Evolutionary conservation across 805 yeast species (phyloP).

Genomic region (Hanseniaspora lindneri): DNA sequence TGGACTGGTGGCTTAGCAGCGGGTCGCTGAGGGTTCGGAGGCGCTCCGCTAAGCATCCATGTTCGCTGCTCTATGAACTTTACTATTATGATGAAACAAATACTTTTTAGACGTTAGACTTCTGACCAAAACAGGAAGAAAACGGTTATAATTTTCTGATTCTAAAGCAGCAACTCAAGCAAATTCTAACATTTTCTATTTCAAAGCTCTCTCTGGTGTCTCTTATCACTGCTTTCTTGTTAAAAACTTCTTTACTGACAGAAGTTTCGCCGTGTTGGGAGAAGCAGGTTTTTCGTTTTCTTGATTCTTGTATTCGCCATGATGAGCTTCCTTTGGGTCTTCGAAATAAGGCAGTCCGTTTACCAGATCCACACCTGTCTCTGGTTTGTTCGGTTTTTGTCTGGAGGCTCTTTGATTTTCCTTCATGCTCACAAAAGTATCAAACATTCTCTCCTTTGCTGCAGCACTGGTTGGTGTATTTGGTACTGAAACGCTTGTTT

Average conservation of each 20-base stretch:
- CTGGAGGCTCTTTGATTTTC: constrained; percentile 17
- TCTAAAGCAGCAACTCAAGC: too few relatives aligned
- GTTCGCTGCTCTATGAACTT: not conserved
- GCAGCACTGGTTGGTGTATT: not conserved
- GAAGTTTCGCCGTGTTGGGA: not conserved
- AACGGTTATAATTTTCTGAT: constrained; percentile 16
- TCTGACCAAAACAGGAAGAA: constrained; percentile 28
- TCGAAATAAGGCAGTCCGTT: constrained; percentile 29
- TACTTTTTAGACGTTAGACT: constrained; percentile 31
- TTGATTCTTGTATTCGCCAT: not conserved
- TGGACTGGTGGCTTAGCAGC: too few relatives aligned
- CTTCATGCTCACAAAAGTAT: constrained; percentile 27
- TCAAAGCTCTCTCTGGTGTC: not conserved
- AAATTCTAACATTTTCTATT: not conserved
- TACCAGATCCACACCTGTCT: constrained; percentile 25
- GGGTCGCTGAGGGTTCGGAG: too few relatives aligned
- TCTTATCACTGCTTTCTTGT: constrained; percentile 9
- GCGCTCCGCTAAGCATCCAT: too few relatives aligned
- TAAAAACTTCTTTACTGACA: constrained; percentile 13
- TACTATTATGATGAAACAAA: constrained; percentile 24
- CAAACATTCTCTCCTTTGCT: constrained; percentile 27
- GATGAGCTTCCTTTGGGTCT: not conserved
- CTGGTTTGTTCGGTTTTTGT: constrained; percentile 21
- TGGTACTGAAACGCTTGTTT: constrained; percentile 6
- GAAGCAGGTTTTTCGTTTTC: constrained; percentile 1